Evolutionary conservation across 2,329 filamentous ascomycete species (phyloP).

Genomic region (Peltaster fructicola): DNA sequence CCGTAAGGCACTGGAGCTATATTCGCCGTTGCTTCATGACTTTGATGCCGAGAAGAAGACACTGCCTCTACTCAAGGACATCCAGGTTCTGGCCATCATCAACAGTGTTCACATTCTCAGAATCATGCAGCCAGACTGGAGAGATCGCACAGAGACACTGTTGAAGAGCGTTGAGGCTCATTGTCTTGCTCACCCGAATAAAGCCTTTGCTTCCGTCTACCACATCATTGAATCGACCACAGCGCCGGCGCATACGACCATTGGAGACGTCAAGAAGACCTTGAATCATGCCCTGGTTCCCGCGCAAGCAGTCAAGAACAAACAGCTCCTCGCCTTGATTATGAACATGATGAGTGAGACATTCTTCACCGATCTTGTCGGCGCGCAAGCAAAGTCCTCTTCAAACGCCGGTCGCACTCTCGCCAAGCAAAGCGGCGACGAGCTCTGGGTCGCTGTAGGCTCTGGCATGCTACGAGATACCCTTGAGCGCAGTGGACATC

Average conservation of each 20-base stretch:
- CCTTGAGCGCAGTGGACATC: slow-evolving; percentile 48
- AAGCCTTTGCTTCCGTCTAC: slow-evolving; percentile 61
- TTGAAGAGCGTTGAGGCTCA: slow-evolving; percentile 51
- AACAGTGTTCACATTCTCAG: slow-evolving; percentile 32
- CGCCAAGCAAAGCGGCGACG: slow-evolving; percentile 32
- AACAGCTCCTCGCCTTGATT: slow-evolving; percentile 64
- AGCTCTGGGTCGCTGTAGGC: slow-evolving; percentile 42
- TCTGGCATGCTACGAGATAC: slow-evolving; percentile 63
- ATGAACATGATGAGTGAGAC: slow-evolving; percentile 71
- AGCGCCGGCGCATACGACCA: slow-evolving; percentile 42
- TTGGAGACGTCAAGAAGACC: slow-evolving; percentile 61
- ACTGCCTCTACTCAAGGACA: slow-evolving; percentile 18
- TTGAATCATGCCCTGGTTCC: slow-evolving; percentile 56
- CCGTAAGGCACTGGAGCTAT: slow-evolving; percentile 47
- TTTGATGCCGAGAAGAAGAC: slow-evolving; percentile 7
- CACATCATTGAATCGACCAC: slow-evolving; percentile 53
- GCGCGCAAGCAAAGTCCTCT: slow-evolving; percentile 37
- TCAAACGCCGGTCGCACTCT: slow-evolving; percentile 31
- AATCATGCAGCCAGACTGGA: slow-evolving; percentile 15
- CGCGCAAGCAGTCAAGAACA: slow-evolving; percentile 53
- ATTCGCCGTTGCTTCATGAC: slow-evolving; percentile 43
- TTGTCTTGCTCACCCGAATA: slow-evolving; percentile 52
- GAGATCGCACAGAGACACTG: no score
- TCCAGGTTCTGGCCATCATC: slow-evolving; percentile 29
- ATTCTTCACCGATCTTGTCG: slow-evolving; percentile 68